Evolutionary conservation across 192 early-diverging fungal genomes (phyloP).

Genomic region (Coemansia sp.): DNA sequence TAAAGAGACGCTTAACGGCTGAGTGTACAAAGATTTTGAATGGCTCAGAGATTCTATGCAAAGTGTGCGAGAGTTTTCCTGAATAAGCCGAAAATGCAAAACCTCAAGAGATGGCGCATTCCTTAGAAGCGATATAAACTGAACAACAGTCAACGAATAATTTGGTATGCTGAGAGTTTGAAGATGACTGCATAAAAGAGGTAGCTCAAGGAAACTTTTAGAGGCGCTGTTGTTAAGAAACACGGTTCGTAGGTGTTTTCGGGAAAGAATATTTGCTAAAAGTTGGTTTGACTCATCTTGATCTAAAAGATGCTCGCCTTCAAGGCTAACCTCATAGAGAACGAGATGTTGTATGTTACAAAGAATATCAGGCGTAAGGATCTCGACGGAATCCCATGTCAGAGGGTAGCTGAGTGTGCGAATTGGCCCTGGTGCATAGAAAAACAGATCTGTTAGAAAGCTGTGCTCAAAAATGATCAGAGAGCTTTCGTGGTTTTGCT

Average conservation of each 20-base stretch:
- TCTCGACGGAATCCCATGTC: conserved; percentile 2
- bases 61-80: not conserved
- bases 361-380: not conserved
- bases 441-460: conserved; percentile 4
- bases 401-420: not conserved
- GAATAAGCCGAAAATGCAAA: not conserved
- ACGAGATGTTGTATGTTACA: not conserved
- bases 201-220: not conserved
- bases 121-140: not conserved
- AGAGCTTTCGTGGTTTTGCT: not conserved
- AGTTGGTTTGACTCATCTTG: conserved; percentile 4
- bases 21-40: not conserved
- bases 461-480: conserved; percentile 4
- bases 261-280: not conserved
- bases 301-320: conserved; percentile 11
- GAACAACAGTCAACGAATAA: not conserved
- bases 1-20: not conserved
- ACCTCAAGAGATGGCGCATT: not conserved
- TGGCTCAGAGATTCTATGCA: not conserved
- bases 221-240: not conserved
- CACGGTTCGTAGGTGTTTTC: not conserved
- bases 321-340: not conserved
- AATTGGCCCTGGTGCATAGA: not conserved
- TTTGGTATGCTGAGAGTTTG: not conserved
- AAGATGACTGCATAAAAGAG: not conserved